Evolutionary conservation across 2,329 filamentous ascomycete genomes (phyloP), one percentile per base, ranked within the genome.

Genomic region (Periconia digitata): DNA sequence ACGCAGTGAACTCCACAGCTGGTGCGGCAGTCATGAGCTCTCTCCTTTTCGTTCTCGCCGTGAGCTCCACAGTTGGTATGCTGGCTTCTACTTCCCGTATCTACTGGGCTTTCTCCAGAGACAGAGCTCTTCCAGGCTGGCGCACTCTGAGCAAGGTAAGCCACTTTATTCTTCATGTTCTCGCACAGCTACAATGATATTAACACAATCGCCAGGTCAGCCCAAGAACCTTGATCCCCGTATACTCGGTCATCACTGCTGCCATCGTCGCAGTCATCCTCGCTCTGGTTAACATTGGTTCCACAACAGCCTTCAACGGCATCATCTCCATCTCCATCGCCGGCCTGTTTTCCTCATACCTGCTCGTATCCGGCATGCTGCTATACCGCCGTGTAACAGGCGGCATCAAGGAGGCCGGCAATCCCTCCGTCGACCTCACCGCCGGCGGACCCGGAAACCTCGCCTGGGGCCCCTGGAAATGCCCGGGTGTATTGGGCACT

Each of bases 231-330:
- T 49, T 49, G 0, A 60, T 64, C 29, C 76, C 76, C 1, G 64
- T 78, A 10, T 53, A 58, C 22, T 54, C 63, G 2, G 56, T 67
- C 15, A 49, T 47, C 22, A 38, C 53, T 12, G 62, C 62, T 13
- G 63, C 73, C 17, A 48, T 71, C 7, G 60, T 76, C 21, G 70
- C 72, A 23, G 58, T 66, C 20, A 59, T 79, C 3, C 67, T 80
- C 16, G 71, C 72, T 0, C 63, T 80, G 16, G 75, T 80, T 60
- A 78, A 79, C 54, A 72, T 81, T 48, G 77, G 76, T 3, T 61
- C 59, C 1, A 46, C 56, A 8, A 50, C 53, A 5, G 64, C 60
- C 3, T 67, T 66, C 54, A 63, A 60, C 39, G 60, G 53, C 16
- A 53, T 67, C 35, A 59, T 63, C n/a, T 64, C 61, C 15, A 47